Evolutionary conservation across 1,284 basidiomycete genomes (phyloP), one percentile per base, ranked within the genome.

Genomic region (Ganoderma resinaceum): DNA sequence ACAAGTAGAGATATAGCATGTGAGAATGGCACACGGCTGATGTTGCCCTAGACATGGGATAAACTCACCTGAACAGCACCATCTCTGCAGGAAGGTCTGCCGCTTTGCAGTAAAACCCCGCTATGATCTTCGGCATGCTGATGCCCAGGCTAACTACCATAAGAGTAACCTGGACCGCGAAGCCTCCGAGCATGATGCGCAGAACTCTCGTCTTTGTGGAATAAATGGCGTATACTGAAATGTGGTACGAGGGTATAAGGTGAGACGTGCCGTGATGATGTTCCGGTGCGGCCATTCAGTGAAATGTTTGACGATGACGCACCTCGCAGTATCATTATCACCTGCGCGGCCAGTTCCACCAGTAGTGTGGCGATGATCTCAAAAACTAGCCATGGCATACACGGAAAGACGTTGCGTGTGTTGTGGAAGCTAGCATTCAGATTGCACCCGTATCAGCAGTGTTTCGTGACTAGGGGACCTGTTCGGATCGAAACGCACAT

Each of bases 301-400:
- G 59, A 11, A 38, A 38, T 38, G 9, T n/a, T 52, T 12, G 38
- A 5, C 23, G 18, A 26, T 9, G 35, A 68, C 78, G 60, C 61
- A 81, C 79, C 73, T 66, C 79, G 75, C 5, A 80, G 65, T 26
- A 81, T 78, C 29, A 81, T 76, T 46, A 80, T 76, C 31, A 78
- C 64, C 67, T 81, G 75, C 1, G 79, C 76, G 5, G 74, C 70
- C 18, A 76, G 62, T 49, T 79, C 75, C 31, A 81, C 76, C 5
- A 77, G 46, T n/a, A 80, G 72, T 0, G 77, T 75, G 14, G 78
- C 77, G 31, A 78, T 68, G 23, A 77, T 76, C 60, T 81, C 78
- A 35, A 77, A 75, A 40, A 80, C 72, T 43, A 80, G 73, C 79
- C 78, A 80, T 35, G 74, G 70, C 8, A 73, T 61, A 62, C 78